These are phyloP conservation scores for Microascus cirrosus DNA, from an alignment of 2,329 filamentous ascomycete genomes.

Conservation along the genomic window DNA sequence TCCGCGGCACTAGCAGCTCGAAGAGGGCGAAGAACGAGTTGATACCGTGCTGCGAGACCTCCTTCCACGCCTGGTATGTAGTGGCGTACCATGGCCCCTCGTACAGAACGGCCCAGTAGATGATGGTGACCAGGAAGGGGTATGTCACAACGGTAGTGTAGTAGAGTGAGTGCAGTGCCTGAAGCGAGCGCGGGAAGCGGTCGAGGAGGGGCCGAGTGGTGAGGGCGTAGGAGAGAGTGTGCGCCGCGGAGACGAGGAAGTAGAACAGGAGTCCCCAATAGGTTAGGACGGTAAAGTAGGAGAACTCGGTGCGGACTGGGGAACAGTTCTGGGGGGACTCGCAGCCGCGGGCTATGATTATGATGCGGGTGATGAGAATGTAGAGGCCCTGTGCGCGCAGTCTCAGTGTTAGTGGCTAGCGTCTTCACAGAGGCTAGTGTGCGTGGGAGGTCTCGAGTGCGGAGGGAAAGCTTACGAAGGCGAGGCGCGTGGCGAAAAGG, in stretches of 20 bases:
- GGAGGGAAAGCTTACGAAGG: conserved; percentile 30
- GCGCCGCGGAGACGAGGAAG: conserved; percentile 53
- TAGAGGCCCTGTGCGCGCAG: conserved; percentile 42
- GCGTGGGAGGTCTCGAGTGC: not conserved
- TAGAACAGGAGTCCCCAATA: conserved; percentile 81
- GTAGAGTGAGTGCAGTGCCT: conserved; percentile 52
- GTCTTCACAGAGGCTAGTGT: not conserved
- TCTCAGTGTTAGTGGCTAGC: not conserved
- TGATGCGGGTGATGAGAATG: conserved; percentile 57
- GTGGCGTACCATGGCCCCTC: conserved; percentile 34
- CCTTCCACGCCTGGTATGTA: conserved; percentile 48
- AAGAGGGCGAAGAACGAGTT: conserved; percentile 67
- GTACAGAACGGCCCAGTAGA: conserved; percentile 59
- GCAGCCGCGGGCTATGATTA: conserved; percentile 54
- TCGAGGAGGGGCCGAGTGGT: conserved; percentile 43
- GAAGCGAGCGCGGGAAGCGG: conserved; percentile 47
- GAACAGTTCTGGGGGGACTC: conserved; percentile 27
- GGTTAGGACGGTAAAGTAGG: conserved; percentile 72
- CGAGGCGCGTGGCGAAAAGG: conserved; percentile 46
- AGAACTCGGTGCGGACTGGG: conserved; percentile 49
- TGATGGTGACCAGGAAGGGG: conserved; percentile 58
- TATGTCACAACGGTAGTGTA: conserved; percentile 53
- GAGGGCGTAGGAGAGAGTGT: conserved; percentile 57
- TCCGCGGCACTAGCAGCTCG: conserved; percentile 60
- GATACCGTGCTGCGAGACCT: conserved; percentile 63